Conservation (phyloP, 192 early-diverging fungal species). For the Coemansia sp. region DNA sequence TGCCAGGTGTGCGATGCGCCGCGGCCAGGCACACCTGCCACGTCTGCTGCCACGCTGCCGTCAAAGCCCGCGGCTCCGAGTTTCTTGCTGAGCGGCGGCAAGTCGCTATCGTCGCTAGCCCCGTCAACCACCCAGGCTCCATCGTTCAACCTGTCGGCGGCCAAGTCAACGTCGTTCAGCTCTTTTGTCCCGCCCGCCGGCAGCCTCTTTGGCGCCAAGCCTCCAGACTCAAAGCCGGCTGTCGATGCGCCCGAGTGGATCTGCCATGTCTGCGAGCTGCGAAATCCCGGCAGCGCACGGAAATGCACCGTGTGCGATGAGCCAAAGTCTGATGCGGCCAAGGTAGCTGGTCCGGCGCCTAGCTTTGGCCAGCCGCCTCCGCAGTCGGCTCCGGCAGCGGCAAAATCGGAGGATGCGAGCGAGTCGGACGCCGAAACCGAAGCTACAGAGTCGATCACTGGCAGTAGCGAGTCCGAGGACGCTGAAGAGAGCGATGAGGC, state of each 20-base stretch:
- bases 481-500: not conserved
- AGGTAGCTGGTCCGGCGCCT: not conserved
- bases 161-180: conserved; percentile 5
- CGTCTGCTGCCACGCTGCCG: not conserved
- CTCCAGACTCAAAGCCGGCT: not conserved
- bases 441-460: not conserved
- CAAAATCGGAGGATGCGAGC: not conserved
- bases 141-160: not conserved
- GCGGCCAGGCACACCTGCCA: conserved; percentile 10
- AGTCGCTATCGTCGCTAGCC: not conserved
- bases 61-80: not conserved
- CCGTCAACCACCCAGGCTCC: not conserved
- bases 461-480: not conserved
- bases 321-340: conserved; percentile 4
- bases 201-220: not conserved
- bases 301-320: conserved; percentile 31
- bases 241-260: conserved; percentile 13
- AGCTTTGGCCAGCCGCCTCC: not conserved
- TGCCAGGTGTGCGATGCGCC: conserved; percentile 31
- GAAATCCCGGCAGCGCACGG: conserved; percentile 1
- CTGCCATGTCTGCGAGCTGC: conserved; percentile 30
- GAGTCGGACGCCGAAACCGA: not conserved
- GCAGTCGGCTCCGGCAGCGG: not conserved
- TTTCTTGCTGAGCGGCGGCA: conserved; percentile 12
- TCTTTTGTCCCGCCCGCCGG: not conserved